Evolutionary conservation across 495 filamentous ascomycete species (phyloP).

Genomic region (Aspergillus carlsbadensis): DNA sequence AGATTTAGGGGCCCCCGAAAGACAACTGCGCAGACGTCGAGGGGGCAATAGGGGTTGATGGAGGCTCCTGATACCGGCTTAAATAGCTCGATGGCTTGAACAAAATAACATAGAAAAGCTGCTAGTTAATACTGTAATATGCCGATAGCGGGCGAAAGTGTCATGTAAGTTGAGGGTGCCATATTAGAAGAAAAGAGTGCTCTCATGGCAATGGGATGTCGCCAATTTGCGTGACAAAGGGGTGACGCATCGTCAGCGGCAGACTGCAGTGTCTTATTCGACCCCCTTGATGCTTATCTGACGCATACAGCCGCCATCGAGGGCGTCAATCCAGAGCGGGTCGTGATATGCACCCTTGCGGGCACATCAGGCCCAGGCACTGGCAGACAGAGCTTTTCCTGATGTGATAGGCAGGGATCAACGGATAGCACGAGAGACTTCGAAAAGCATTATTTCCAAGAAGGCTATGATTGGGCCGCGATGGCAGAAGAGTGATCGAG

Average conservation of each 20-base stretch:
- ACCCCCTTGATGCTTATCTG: slow-evolving; percentile 8
- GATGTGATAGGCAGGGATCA: background rate
- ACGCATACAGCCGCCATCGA: background rate
- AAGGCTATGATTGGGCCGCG: background rate
- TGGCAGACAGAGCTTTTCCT: background rate
- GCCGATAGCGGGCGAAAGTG: background rate
- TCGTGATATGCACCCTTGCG: slow-evolving; percentile 5
- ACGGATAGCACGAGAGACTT: background rate
- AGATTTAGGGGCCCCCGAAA: too few relatives aligned
- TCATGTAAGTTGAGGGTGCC: background rate
- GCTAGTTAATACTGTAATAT: background rate
- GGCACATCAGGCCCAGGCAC: background rate
- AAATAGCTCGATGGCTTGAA: background rate
- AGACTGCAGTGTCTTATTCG: slow-evolving; percentile 2
- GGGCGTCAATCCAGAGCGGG: background rate
- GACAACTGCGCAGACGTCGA: background rate
- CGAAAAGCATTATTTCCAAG: background rate
- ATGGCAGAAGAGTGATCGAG: background rate
- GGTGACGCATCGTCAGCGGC: slow-evolving; percentile 7
- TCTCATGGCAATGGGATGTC: background rate
- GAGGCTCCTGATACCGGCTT: background rate
- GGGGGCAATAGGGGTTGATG: background rate
- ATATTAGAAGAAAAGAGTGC: background rate
- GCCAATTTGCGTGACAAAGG: background rate
- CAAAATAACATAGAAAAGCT: background rate